Evolutionary conservation across 495 filamentous ascomycete species (phyloP).

Genomic region (Penicillium soppii): DNA sequence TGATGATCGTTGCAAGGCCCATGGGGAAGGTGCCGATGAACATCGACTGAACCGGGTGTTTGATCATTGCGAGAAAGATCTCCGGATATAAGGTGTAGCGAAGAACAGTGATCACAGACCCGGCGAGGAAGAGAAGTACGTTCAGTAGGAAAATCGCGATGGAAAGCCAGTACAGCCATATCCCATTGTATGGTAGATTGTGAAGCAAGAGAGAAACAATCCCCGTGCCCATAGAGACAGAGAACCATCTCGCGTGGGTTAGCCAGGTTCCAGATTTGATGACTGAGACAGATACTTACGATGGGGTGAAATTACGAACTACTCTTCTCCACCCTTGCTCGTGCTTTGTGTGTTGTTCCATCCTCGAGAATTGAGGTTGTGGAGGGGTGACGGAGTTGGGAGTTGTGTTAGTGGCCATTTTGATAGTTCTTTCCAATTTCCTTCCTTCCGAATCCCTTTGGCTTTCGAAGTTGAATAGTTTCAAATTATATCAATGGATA

Average conservation of each 20-base stretch:
- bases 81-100: slow-evolving; percentile 59
- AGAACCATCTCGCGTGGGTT: slow-evolving; percentile 37
- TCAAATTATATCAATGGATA: too few species aligned
- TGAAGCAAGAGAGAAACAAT: slow-evolving; percentile 61
- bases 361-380: neutral
- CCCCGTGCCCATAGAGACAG: slow-evolving; percentile 66
- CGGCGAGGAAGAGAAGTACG: slow-evolving; percentile 47
- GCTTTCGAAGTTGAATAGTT: too few species aligned
- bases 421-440: neutral
- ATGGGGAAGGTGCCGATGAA: slow-evolving; percentile 64
- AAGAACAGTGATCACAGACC: slow-evolving; percentile 43
- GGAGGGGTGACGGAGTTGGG: neutral
- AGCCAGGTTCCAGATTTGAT: neutral
- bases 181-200: slow-evolving; percentile 54
- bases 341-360: neutral
- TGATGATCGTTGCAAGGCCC: slow-evolving; percentile 61
- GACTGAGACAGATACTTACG: slow-evolving; percentile 25
- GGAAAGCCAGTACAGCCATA: slow-evolving; percentile 54
- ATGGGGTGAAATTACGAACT: slow-evolving; percentile 51
- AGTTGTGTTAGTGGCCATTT: neutral
- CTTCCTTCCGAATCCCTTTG: neutral
- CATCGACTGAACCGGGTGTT: slow-evolving; percentile 57
- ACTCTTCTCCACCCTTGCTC: slow-evolving; percentile 41
- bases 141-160: slow-evolving; percentile 56
- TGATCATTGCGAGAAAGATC: slow-evolving; percentile 56